Percentiles rank a stretch among this genome's conserved stretches.
Evolutionary conservation across 2,329 filamentous ascomycete genomes (phyloP).

Genomic region (Cytospora piceae): DNA sequence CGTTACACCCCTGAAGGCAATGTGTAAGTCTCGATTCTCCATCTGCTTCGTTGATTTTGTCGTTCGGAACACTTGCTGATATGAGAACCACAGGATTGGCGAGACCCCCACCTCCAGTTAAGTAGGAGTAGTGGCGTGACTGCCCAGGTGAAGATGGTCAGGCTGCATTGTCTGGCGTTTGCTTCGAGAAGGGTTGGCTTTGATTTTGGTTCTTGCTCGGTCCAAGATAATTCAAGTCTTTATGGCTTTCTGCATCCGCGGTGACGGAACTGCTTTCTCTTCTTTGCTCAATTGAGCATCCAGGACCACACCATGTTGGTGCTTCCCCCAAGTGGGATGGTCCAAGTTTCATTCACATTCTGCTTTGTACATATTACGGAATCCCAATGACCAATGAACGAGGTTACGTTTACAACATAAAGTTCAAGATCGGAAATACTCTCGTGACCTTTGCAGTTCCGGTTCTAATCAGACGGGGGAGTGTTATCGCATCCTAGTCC

Average conservation of each 20-base stretch:
- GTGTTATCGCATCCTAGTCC: too few species aligned
- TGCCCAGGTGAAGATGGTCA: neutral
- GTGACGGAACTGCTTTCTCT: neutral
- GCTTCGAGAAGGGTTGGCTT: conserved; percentile 5
- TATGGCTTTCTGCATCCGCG: conserved; percentile 11
- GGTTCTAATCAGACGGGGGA: too few species aligned
- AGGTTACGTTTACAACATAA: neutral
- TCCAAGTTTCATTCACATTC: neutral
- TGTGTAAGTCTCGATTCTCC: conserved; percentile 23
- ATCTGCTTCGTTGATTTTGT: neutral
- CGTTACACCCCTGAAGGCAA: conserved; percentile 32
- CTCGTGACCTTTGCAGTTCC: too few species aligned
- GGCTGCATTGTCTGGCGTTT: conserved; percentile 9
- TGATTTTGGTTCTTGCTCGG: conserved; percentile 12
- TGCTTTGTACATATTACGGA: neutral
- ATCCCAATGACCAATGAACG: neutral
- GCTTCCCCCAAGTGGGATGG: neutral
- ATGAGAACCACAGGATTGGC: conserved; percentile 20
- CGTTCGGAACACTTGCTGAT: neutral
- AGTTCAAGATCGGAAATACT: neutral
- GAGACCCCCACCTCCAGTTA: conserved; percentile 24
- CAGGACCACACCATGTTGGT: neutral
- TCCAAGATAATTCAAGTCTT: neutral
- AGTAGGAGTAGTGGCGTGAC: neutral
- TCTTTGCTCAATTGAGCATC: neutral